phyloP scores from a whole-genome alignment of 2,329 filamentous ascomycete genomes.

The Fusarium poae region DNA sequence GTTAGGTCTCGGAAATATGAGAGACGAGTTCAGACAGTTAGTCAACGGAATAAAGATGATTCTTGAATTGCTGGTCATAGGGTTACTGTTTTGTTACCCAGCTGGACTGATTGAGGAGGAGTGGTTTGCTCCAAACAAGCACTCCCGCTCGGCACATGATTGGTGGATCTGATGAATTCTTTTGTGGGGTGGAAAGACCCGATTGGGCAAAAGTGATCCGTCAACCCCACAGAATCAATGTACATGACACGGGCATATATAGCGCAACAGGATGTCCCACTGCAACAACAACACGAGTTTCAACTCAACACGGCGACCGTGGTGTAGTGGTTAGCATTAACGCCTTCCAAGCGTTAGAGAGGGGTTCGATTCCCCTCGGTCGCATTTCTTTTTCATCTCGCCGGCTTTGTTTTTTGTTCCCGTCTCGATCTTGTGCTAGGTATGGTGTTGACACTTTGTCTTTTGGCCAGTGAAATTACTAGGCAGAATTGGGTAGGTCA shows the following conservation, averaged over 20 bases:
- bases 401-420: neutral
- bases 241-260: fast-evolving
- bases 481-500: neutral
- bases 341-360: conserved; percentile 21
- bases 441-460: neutral
- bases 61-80: too few species aligned
- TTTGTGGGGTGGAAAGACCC: fast-evolving
- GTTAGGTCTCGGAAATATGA: neutral
- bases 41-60: neutral
- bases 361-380: conserved; percentile 20
- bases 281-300: neutral
- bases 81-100: neutral
- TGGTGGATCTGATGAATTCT: fast-evolving
- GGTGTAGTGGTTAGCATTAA: conserved; percentile 17
- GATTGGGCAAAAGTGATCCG: neutral
- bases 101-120: neutral
- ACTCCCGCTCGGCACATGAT: neutral
- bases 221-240: neutral
- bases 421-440: too few species aligned
- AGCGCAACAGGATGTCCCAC: neutral
- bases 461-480: neutral
- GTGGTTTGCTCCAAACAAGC: neutral
- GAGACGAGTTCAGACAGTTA: neutral
- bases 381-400: neutral
- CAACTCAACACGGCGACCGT: conserved; percentile 1